Evolutionary conservation across 495 filamentous ascomycete species (phyloP), one percentile per base, ranked within the genome.

Genomic region (Aspergillus funiculosus): DNA sequence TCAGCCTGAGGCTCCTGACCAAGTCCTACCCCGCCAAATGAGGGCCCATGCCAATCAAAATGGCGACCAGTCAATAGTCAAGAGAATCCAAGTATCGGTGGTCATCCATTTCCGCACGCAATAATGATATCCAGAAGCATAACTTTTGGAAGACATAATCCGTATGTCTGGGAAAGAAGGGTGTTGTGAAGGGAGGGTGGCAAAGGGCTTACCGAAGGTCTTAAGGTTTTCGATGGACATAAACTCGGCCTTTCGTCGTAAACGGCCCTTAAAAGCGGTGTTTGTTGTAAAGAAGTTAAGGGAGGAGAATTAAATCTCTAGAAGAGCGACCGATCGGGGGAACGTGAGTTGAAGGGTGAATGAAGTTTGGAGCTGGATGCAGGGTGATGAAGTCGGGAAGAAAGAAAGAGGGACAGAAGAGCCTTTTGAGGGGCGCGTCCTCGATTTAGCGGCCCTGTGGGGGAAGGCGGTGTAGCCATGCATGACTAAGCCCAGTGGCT

Each of bases 151-250:
- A n/a, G n/a, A n/a, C n/a, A n/a, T n/a, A n/a, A n/a, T n/a, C n/a
- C n/a, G n/a, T n/a, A n/a, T n/a, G n/a, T n/a, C 4, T 39, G 13
- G 7, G 10, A 24, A 38, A 18, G 11, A 29, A 19, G 19, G 22
- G 10, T 15, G 10, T 15, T 10, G 15, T 30, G 19, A 50, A 57
- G 46, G 58, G 48, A 50, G 54, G 52, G 49, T 59, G 57, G 54
- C 66, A 63, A 57, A 43, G 43, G 36, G 79, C 89, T 72, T 69
- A 95, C 90, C 92, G 85, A 91, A 92, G 81, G 88, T 85, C 82
- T 94, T 95, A 75, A 96, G 87, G 81, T 97, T 96, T 92, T 95
- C 86, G 88, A 95, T 95, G 83, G 89, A 94, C 90, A 95, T 96
- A 94, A 94, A 95, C 86, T 88, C 74, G 73, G 66, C 64, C 64